Base-by-base conservation (phyloP, 2,329 filamentous ascomycete species). In the Coniochaeta sp. region DNA sequence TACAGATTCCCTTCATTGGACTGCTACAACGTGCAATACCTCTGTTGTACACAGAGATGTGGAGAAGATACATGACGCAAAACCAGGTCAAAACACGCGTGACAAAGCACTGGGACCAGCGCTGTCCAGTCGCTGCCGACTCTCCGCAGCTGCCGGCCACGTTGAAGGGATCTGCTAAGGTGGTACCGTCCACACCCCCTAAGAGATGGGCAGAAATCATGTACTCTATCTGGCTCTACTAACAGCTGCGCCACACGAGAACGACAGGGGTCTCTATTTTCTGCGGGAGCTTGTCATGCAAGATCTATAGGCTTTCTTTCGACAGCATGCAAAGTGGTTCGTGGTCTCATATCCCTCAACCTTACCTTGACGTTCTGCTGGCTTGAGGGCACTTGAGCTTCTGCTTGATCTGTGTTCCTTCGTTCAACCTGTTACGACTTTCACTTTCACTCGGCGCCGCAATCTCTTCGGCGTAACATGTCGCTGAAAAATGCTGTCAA, bases 401-500 rank as follows among this genome's bases (percentile, higher is more conserved):
- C 7, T 31, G 22, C 31, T 22, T 28, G 8, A 28, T 52, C 26
- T 31, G 6, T 31, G 17, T 22, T n/a, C n/a, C 31, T 9, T 28
- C 6, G 24, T 52, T 28, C 6, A 3, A 9, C 14, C 14, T 31
- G 8, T 52, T 52, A 9, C 24, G 47, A 52, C 26, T 31, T 17
- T 26, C 22, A 17, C 24, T 22, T 26, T 8, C 3, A 17, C 47
- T 24, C 24, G 24, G 47, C 47, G 26, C 26, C 16, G 24, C 24
- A 12, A 17, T 31, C 47, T 28, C 16, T 52, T n/a, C 4, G 26
- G 47, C 24, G 47, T 24, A 28, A 31, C 47, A 52, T 52, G 47
- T 52, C 68, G 65, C 60, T 69, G 28, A 67, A 65, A 34, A 64
- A 61, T 59, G 65, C 66, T 33, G 65, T 58, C 62, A 79, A 77